Base-by-base conservation (phyloP, 108 stramenopile species). In the Licmophora abbreviata region DNA sequence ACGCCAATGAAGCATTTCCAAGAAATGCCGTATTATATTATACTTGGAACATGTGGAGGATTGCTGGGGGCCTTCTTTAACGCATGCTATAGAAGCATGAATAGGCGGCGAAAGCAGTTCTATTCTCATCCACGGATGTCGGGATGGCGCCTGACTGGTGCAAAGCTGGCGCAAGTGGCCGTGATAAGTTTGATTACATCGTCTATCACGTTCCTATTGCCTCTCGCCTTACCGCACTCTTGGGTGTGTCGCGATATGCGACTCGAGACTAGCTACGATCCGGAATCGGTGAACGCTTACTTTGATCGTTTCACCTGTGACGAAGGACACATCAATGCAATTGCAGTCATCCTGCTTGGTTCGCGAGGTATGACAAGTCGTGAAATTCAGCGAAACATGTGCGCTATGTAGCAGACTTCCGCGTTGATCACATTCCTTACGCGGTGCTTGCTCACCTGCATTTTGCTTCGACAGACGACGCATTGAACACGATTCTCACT, bases 11-110 rank as follows among this genome's bases (percentile, higher is more conserved):
- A 28, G 12, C 48, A 18, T n/a, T 51, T 68, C 3, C 20, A 22
- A 3, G 61, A 66, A 48, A 23, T 73, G 1, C 62, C 62, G 12
- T 10, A 57, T 5, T 66, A 61, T 27, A 37, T 52, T 50, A 6
- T 46, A 9, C 24, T 67, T 3, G 71, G 71, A 4, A 20, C 31
- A 0, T 3, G 38, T 8, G 71, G 71, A 8, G 71, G 71, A 11
- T 6, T 73, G 23, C 12, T 73, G 26, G 71, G 71, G 20, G 64
- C 65, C 11, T 17, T 36, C 24, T 73, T 73, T 34, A 67, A 67
- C 32, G 8, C 24, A 18, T 23, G 4, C 11, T 30, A 18, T 40
- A 20, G 18, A 40, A 18, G 3, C 20, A 40, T 20, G 20, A 40
- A 40, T 20, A 40, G 20, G 5, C 20, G 18, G 1, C 2, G 38